Percentiles rank a stretch among this genome's conserved stretches.
These are phyloP conservation scores for Lumnitzera racemosa DNA, from an alignment of 345 rosid genomes.

Conservation along the genomic window DNA sequence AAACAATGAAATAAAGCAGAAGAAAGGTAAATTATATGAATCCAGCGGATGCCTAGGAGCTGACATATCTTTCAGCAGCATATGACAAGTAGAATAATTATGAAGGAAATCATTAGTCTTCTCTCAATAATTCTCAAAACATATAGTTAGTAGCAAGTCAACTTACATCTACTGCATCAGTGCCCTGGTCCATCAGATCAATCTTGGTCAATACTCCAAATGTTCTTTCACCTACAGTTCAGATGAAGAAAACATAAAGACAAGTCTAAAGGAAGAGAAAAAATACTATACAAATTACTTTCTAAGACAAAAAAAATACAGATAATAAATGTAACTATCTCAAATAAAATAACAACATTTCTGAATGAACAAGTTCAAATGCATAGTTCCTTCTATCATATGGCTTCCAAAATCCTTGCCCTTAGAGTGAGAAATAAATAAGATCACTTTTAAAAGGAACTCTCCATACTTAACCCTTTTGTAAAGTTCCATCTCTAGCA, in stretches of 20 bases:
- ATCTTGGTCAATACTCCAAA: constrained; percentile 87
- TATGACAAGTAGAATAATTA: too few relatives aligned
- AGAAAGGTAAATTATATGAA: too few relatives aligned
- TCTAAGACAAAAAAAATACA: not conserved
- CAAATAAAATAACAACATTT: not conserved
- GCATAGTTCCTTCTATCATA: too few relatives aligned
- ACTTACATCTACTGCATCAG: constrained; percentile 94
- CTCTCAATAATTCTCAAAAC: not conserved
- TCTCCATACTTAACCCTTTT: too few relatives aligned
- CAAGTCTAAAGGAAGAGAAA: not conserved
- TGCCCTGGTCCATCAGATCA: constrained; percentile 96
- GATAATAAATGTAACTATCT: not conserved
- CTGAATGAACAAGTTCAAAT: too few relatives aligned
- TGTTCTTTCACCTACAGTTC: constrained; percentile 72
- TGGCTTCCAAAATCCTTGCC: too few relatives aligned
- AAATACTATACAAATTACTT: constrained; percentile 3
- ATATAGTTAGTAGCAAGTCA: constrained; percentile 1
- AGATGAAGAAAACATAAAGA: constrained; percentile 12
- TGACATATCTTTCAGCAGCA: not conserved
- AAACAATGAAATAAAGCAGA: too few relatives aligned
- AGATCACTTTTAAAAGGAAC: too few relatives aligned
- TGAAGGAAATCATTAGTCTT: too few relatives aligned
- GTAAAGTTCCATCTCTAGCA: too few relatives aligned
- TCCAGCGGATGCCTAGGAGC: too few relatives aligned
- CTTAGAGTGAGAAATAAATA: too few relatives aligned